Base-by-base conservation (phyloP, 2,329 filamentous ascomycete genomes). In the Thielaviopsis populi region DNA sequence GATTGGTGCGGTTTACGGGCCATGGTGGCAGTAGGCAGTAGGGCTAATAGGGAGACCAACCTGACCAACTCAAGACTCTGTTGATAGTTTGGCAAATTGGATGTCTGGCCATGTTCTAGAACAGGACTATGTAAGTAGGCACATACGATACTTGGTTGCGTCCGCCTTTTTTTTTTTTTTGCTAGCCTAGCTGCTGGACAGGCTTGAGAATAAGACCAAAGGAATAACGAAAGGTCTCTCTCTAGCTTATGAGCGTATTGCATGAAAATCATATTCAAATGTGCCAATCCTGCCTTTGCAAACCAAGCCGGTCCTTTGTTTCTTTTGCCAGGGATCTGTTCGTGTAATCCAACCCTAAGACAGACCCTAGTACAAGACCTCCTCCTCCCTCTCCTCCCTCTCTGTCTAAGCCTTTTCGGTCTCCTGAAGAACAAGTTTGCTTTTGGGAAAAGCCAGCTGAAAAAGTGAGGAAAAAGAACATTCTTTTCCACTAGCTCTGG, bases 51-150 rank as follows among this genome's bases (percentile, higher is more conserved):
- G 17, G 24, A 33, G n/a, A 19, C 15, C 15, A 46, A 15, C 42
- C n/a, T 3, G 42, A 46, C 42, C 42, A 46, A 19, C 13, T n/a
- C 3, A 46, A 46, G n/a, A 30, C 24, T 56, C 7, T 3, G 13
- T n/a, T 17, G 33, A 56, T 56, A 56, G 50, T 30, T 11, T 56
- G 3, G 7, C 15, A 43, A 10, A 43, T 40, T 7, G 41, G 40
- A 33, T 40, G 27, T 60, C 58, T 46, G 58, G 58, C 37, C 40
- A 17, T 24, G 58, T 60, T 60, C 58, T 13, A 60, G 58, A 60
- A 60, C 58, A 22, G 19, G 3, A 60, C 17, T 33, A 19, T 30
- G 27, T 8, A 10, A 11, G 24, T n/a, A 56, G n/a, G n/a, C n/a
- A n/a, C n/a, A n/a, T n/a, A n/a, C n/a, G n/a, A n/a, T n/a, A n/a